These are phyloP conservation scores for Mycena crocata DNA, from an alignment of 768 basidiomycete genomes.

Conservation along the genomic window DNA sequence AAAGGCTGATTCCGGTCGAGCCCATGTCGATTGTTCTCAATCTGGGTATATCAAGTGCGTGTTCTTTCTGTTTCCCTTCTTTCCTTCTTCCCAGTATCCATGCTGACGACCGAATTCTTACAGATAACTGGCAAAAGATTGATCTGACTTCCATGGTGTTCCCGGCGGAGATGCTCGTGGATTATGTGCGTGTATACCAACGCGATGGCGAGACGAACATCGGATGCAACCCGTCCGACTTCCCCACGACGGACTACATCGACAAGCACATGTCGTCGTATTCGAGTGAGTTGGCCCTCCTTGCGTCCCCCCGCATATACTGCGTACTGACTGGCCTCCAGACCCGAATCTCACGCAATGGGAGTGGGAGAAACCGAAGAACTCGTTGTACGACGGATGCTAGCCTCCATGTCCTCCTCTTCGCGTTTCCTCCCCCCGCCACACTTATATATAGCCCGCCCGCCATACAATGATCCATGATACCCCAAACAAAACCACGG, in stretches of 20 bases:
- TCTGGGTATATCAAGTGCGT: slow-evolving; percentile 69
- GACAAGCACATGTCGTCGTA: slow-evolving; percentile 66
- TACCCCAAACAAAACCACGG: neutral
- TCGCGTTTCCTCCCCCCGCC: too few relatives aligned
- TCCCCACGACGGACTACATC: slow-evolving; percentile 77
- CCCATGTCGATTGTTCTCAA: slow-evolving; percentile 72
- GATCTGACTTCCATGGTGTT: slow-evolving; percentile 69
- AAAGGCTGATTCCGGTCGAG: slow-evolving; percentile 70
- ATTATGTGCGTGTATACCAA: slow-evolving; percentile 89
- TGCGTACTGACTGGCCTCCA: slow-evolving; percentile 27
- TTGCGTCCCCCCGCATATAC: neutral
- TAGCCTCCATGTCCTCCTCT: slow-evolving; percentile 5
- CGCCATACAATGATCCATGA: too few relatives aligned
- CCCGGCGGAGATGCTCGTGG: slow-evolving; percentile 77
- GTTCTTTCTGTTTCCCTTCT: neutral
- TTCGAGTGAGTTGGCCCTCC: slow-evolving; percentile 59
- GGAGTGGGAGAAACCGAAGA: slow-evolving; percentile 56
- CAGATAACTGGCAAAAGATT: slow-evolving; percentile 66
- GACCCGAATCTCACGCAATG: slow-evolving; percentile 58
- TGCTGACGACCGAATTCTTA: neutral
- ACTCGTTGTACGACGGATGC: slow-evolving; percentile 37
- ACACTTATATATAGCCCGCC: too few relatives aligned
- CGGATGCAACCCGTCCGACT: slow-evolving; percentile 74
- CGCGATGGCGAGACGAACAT: slow-evolving; percentile 64
- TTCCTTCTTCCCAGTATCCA: neutral